Conservation (phyloP, 139 green algal species). For the Parachlorella kessleri region DNA sequence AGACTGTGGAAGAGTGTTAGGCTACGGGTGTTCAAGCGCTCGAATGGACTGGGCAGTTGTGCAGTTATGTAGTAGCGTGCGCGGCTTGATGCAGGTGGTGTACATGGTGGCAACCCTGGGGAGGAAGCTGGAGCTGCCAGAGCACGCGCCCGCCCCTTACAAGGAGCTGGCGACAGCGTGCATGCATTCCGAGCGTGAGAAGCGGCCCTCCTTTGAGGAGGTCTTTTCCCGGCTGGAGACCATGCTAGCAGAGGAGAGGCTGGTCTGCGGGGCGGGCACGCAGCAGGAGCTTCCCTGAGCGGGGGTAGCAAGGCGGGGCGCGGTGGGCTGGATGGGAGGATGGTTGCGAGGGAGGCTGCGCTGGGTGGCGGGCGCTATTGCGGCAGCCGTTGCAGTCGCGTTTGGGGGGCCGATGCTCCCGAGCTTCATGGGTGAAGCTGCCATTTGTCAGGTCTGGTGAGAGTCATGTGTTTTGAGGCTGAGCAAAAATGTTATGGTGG, state of each 20-base stretch:
- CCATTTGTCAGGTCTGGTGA: too few relatives aligned
- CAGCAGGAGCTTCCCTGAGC: conserved; percentile 32
- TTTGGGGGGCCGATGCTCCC: not conserved
- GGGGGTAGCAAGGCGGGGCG: too few relatives aligned
- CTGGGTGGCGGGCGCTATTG: not conserved
- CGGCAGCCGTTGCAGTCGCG: not conserved
- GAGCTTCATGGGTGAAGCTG: too few relatives aligned
- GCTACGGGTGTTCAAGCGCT: too few relatives aligned
- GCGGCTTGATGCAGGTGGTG: too few relatives aligned
- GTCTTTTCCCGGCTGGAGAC: not conserved
- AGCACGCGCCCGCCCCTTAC: not conserved
- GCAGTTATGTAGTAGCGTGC: too few relatives aligned
- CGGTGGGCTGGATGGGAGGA: too few relatives aligned
- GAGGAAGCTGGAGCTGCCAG: not conserved
- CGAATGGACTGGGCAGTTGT: too few relatives aligned
- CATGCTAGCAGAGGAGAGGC: not conserved
- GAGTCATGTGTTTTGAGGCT: too few relatives aligned
- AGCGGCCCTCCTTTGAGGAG: not conserved
- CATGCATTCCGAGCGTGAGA: not conserved
- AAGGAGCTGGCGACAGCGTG: not conserved
- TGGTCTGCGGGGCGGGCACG: conserved; percentile 56
- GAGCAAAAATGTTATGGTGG: too few relatives aligned
- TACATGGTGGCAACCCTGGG: not conserved
- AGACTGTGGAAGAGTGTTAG: too few relatives aligned
- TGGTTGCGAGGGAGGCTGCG: conserved; percentile 40